Base-by-base conservation (phyloP, 2,329 filamentous ascomycete genomes). In the Colletotrichum plurivorum region DNA sequence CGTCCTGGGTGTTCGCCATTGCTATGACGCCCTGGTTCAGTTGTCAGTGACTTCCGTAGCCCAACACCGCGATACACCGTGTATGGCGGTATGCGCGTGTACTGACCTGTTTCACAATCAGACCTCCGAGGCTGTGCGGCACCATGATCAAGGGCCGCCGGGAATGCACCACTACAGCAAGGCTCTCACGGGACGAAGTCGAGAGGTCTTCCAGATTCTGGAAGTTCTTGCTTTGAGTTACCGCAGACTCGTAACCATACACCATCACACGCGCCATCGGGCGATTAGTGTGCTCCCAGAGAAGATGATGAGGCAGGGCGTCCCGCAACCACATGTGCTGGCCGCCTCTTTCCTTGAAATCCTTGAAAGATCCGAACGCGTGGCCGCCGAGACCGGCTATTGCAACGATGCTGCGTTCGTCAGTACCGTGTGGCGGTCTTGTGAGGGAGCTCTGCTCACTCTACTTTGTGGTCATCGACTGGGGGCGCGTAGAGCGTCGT, bases 301-400 rank as follows among this genome's bases (percentile, higher is more conserved):
- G 53, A 7, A 75, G 36, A 63, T 75, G 67, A 4, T 60, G 51
- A 4, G 70, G 67, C 0, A 76, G 70, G 2, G 69, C 22, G 60
- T 76, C 74, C 8, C 72, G 69, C n/a, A 76, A 71, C 75, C 75
- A 76, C 73, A 75, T 74, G 36, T 73, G 65, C 10, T 41, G 5
- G 1, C 72, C 72, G n/a, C 48, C 65, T 27, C 53, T 66, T 22
- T 73, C 71, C 54, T 75, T 75, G 61, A 76, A 76, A 1, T 73
- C 71, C 54, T 75, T 75, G 61, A 76, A 76, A 1, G 75, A 76
- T 0, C 73, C 71, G 27, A 73, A 76, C 1, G 75, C 74, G 58
- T 76, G 74, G 3, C 71, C 70, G 15, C 73, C 73, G 20, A 76
- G 71, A 1, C 74, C 75, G 12, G 27, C 5, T 31, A 31, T 31